Evolutionary conservation across 192 early-diverging fungal species (phyloP).

Genomic region (Spizellomyces sp.): DNA sequence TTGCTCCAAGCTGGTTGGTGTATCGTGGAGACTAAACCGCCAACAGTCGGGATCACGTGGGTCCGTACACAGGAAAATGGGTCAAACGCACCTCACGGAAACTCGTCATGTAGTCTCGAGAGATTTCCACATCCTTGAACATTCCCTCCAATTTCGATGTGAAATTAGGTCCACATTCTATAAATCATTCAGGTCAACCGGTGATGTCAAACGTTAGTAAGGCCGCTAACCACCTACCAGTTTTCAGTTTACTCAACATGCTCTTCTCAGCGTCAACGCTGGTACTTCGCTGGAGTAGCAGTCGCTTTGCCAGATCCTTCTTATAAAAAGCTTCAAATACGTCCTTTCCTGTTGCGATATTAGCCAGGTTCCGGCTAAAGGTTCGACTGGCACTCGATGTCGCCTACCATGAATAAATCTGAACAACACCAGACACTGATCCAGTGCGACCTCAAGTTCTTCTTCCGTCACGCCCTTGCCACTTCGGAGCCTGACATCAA

Average conservation of each 20-base stretch:
- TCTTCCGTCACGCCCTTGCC: constrained; percentile 71
- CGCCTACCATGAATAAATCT: constrained; percentile 67
- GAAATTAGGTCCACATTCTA: constrained; percentile 90
- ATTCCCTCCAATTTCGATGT: constrained; percentile 94
- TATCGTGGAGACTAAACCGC: constrained; percentile 33
- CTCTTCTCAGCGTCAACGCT: constrained; percentile 86
- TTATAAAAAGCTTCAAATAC: constrained; percentile 98
- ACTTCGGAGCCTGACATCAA: constrained; percentile 86
- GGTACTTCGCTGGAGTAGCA: constrained; percentile 76
- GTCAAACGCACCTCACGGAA: constrained; percentile 39
- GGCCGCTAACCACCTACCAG: constrained; percentile 29
- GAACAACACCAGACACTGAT: constrained; percentile 85
- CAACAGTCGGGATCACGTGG: background rate
- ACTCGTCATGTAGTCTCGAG: constrained; percentile 68
- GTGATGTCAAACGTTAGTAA: background rate
- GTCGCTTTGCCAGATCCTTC: constrained; percentile 84
- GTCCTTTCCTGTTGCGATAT: constrained; percentile 74
- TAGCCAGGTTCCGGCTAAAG: constrained; percentile 5
- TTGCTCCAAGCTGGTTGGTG: constrained; percentile 27
- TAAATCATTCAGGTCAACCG: constrained; percentile 11
- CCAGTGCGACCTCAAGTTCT: constrained; percentile 64
- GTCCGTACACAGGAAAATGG: background rate
- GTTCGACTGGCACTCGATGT: background rate
- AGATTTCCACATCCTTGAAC: constrained; percentile 92
- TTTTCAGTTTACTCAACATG: constrained; percentile 81